Conservation (phyloP, 2,329 filamentous ascomycete genomes). For the Sclerotinia glacialis region DNA sequence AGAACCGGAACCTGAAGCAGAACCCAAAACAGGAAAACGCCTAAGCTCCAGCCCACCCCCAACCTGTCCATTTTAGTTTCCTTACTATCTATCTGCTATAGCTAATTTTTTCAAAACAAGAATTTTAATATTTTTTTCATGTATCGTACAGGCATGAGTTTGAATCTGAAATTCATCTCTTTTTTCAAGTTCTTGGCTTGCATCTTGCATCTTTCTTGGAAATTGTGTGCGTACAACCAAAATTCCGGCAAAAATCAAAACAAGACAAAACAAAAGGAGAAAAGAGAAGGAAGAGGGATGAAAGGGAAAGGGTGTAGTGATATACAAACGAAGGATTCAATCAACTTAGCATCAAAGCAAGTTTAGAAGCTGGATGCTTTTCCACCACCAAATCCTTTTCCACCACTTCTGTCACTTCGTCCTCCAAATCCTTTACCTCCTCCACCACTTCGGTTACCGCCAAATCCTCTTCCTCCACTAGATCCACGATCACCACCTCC, state of each 20-base stretch:
- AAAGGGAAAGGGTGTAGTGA: slow-evolving; percentile 6
- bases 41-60: neutral
- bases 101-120: neutral
- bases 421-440: slow-evolving; percentile 23
- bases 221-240: neutral
- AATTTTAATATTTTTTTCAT: neutral
- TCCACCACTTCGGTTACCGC: slow-evolving; percentile 24
- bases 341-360: neutral
- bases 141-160: slow-evolving; percentile 2
- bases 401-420: slow-evolving; percentile 21
- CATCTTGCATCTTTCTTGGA: neutral
- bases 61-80: slow-evolving; percentile 5
- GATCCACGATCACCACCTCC: slow-evolving; percentile 16
- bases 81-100: neutral
- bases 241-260: neutral
- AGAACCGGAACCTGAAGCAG: no score
- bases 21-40: neutral
- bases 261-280: neutral
- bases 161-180: neutral
- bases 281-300: neutral
- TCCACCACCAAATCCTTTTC: slow-evolving; percentile 17
- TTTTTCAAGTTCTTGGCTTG: neutral
- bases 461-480: slow-evolving; percentile 23
- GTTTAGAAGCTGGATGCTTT: slow-evolving; percentile 15
- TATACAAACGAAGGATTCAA: slow-evolving; percentile 11